Evolutionary conservation across 495 filamentous ascomycete species (phyloP).

Genomic region (Margaritispora aquatica): DNA sequence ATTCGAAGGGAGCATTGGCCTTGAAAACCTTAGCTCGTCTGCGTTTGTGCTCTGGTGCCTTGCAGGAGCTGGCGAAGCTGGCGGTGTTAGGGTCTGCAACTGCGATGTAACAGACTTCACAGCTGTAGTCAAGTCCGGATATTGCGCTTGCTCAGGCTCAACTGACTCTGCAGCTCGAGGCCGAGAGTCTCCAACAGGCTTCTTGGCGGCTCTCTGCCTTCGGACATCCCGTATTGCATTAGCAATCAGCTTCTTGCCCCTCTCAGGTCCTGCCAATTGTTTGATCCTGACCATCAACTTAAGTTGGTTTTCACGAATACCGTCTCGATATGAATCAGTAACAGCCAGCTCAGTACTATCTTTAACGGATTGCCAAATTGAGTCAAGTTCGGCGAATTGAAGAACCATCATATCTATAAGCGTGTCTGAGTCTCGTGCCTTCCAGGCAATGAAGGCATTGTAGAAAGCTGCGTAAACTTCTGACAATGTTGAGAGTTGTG

Average conservation of each 20-base stretch:
- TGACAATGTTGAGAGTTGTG: constrained; percentile 53
- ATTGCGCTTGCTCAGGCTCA: neutral
- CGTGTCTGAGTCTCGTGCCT: constrained; percentile 81
- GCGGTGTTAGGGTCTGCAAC: constrained; percentile 26
- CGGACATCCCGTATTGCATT: constrained; percentile 77
- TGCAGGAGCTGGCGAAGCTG: constrained; percentile 16
- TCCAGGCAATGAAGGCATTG: constrained; percentile 93
- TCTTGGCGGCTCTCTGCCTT: constrained; percentile 62
- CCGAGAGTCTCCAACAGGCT: constrained; percentile 61
- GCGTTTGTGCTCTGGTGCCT: constrained; percentile 6
- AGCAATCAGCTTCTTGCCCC: constrained; percentile 74
- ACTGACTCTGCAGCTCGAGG: constrained; percentile 51
- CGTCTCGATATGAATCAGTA: constrained; percentile 82
- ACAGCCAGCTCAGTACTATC: constrained; percentile 80
- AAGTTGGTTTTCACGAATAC: constrained; percentile 89
- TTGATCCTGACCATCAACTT: constrained; percentile 84
- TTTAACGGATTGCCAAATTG: constrained; percentile 96
- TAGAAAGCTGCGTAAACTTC: constrained; percentile 76
- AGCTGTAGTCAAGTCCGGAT: constrained; percentile 16
- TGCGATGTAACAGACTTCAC: constrained; percentile 18
- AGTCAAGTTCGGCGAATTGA: constrained; percentile 90
- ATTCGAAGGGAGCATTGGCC: constrained; percentile 69
- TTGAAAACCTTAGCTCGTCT: constrained; percentile 16
- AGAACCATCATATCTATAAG: constrained; percentile 92
- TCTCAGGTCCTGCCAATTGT: constrained; percentile 76